Base-by-base conservation (phyloP, 2,329 filamentous ascomycete genomes). In the Fusarium sp. region DNA sequence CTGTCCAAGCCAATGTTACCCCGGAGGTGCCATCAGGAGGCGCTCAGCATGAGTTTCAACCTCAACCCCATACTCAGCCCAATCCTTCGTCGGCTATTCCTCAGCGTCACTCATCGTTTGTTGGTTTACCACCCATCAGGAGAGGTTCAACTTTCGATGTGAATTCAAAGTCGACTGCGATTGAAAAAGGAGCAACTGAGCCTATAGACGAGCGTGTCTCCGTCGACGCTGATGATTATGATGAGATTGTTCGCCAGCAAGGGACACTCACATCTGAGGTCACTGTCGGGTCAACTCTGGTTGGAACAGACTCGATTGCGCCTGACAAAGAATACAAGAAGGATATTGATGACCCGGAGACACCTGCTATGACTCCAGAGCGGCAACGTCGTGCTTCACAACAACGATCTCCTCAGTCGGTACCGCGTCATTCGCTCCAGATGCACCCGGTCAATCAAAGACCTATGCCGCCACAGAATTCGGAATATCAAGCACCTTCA, bases 91-190 rank as follows among this genome's bases (percentile, higher is more conserved):
- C 74, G 18, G 73, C 75, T 48, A 70, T 70, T n/a, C 79, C 81
- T 37, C 77, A 81, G 41, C 81, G 84, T 31, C 78, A 82, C 13
- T 80, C 84, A 3, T 88, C 86, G 2, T 90, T 90, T 66, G 79
- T 84, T 23, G 86, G 86, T 2, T 76, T 90, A 39, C 88, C 88
- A 5, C 86, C 86, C 3, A 88, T 90, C 61, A 83, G 86, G 46
- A 82, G 86, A 31, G 84, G 82, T 16, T 89, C 88, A 18, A 86
- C 85, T 6, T 87, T 90, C 75, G 84, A 84, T 19, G 69, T 85
- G 19, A 76, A 70, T 23, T 69, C 76, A 31, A 77, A 73, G 58
- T 76, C 77, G 30, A 76, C 76, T 43, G 75, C 76, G 37, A 76
- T 76, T 37, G 77, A 74, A 37, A 65, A 74, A 28, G 77, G 73